Evolutionary conservation across 495 filamentous ascomycete species (phyloP), one percentile per base, ranked within the genome.

Genomic region (Neurospora sp.): DNA sequence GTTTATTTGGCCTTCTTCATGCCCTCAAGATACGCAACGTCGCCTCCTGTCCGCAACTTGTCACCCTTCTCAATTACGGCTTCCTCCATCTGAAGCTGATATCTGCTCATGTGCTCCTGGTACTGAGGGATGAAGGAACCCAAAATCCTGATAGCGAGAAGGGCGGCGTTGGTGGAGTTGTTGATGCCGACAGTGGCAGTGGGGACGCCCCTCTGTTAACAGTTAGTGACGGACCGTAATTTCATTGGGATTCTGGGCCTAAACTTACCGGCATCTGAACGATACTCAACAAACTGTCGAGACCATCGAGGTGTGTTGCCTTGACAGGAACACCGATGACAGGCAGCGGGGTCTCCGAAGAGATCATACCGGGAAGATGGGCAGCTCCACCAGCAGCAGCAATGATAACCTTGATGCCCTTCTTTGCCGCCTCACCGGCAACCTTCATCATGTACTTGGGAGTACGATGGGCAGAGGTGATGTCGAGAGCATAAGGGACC

Each of bases 381-480:
- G 95, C 95, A 1, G 94, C 94, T 45, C 96, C 95, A 65, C 94
- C 95, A 17, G 96, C 96, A 12, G 94, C 95, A 0, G 96, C 95
- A 79, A 99, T 97, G 79, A 98, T 94, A 48, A 96, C 94, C 81
- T 92, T 91, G 82, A 97, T 87, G 37, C 93, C 92, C 1, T 87
- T 84, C 12, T 83, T 85, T 3, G 88, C 88, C 31, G 94, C 93
- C 48, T 85, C 82, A 68, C 86, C 85, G 38, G 93, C 92, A 78
- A 93, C 94, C 22, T 87, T 77, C 75, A 89, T 89, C 92, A 99
- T 97, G 75, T 86, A 89, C 75, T 89, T 85, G 16, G 94, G 93
- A 38, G 95, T 98, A 73, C 96, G 90, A 82, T 99, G 96, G 8
- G 96, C 96, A 53, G 95, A 98, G 38, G 94, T 97, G 81, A 99